Conservation (phyloP, 2,329 filamentous ascomycete species). For the Annulohypoxylon truncatum region DNA sequence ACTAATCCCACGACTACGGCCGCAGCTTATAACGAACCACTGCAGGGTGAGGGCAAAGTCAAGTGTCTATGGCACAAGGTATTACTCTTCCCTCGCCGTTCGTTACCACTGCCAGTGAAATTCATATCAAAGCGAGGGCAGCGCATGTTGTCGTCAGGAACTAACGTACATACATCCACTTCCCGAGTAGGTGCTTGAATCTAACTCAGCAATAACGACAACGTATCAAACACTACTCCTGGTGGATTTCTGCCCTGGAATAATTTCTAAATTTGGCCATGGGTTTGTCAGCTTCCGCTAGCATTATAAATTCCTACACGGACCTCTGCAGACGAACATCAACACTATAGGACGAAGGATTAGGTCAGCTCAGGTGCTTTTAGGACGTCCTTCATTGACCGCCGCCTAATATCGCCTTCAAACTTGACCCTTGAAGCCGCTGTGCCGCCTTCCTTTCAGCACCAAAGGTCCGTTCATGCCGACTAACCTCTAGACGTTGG, state of each 20-base stretch:
- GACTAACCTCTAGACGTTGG: slow-evolving; percentile 16
- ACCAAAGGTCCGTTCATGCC: slow-evolving; percentile 1
- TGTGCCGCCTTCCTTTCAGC: slow-evolving; percentile 12
- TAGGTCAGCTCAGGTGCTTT: slow-evolving; percentile 27
- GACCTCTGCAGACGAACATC: background rate
- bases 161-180: background rate
- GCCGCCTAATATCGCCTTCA: slow-evolving; percentile 10
- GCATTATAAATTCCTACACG: slow-evolving; percentile 3
- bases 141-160: background rate
- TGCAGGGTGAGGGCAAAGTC: background rate
- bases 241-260: slow-evolving; percentile 3
- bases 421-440: background rate
- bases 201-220: background rate
- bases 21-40: slow-evolving; percentile 2
- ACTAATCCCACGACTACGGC: slow-evolving; percentile 24
- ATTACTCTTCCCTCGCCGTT: background rate
- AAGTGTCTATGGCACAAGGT: background rate
- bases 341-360: slow-evolving; percentile 2
- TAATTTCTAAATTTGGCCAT: slow-evolving; percentile 28
- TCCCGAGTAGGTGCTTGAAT: background rate
- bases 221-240: background rate
- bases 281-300: slow-evolving; percentile 12
- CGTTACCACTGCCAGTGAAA: background rate
- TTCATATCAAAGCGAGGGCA: background rate
- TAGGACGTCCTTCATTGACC: slow-evolving; percentile 18